phyloP scores from a whole-genome alignment of 371 early-diverging fungal genomes.

The Thermomucor indicae-seudaticae region DNA sequence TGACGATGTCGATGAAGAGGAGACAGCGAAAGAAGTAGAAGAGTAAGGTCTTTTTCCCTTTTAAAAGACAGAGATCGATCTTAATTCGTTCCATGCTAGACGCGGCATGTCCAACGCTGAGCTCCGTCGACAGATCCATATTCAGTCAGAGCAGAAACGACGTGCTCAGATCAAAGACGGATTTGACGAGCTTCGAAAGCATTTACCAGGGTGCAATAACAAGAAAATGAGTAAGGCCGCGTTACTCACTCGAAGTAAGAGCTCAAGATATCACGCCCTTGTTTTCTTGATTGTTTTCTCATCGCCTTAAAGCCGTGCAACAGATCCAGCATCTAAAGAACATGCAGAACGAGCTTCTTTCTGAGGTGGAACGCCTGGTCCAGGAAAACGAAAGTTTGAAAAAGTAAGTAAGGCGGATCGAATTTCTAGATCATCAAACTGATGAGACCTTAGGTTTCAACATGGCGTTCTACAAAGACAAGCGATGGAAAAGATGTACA shows the following conservation, averaged over 20 bases:
- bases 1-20: slow-evolving; percentile 22
- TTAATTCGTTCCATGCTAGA: slow-evolving; percentile 2
- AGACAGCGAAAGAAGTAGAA: slow-evolving; percentile 12
- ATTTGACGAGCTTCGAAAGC: slow-evolving; percentile 49
- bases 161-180: slow-evolving; percentile 52
- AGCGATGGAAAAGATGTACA: slow-evolving; percentile 52
- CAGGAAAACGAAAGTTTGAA: slow-evolving; percentile 47
- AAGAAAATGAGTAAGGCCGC: slow-evolving; percentile 59
- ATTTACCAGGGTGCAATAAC: slow-evolving; percentile 46
- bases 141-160: slow-evolving; percentile 51
- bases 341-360: slow-evolving; percentile 40
- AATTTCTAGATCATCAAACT: not conserved
- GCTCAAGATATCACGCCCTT: not conserved
- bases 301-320: slow-evolving; percentile 31
- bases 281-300: not conserved
- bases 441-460: slow-evolving; percentile 26
- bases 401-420: slow-evolving; percentile 24
- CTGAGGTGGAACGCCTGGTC: slow-evolving; percentile 44
- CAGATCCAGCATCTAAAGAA: slow-evolving; percentile 47
- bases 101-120: slow-evolving; percentile 26
- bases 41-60: slow-evolving; percentile 11
- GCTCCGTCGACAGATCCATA: slow-evolving; percentile 48
- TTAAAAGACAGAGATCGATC: not conserved
- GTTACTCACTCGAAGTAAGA: slow-evolving; percentile 48
- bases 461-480: slow-evolving; percentile 47